Base-by-base conservation (phyloP, 176 grass and related monocot genomes). In the Panicum miliaceum region DNA sequence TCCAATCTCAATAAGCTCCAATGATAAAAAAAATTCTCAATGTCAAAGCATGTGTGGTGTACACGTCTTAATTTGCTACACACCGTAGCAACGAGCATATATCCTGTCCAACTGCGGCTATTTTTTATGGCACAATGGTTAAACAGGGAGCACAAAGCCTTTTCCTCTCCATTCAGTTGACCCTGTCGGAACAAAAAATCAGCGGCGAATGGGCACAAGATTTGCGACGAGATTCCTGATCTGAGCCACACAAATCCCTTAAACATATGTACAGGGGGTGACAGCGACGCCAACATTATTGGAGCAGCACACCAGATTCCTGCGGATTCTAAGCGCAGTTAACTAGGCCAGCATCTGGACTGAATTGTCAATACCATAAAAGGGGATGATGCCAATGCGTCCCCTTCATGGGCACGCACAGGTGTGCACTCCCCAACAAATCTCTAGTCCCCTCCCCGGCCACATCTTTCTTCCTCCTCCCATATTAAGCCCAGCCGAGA, bases 401-500 rank as follows among this genome's bases (percentile, higher is more conserved):
- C 88, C 38, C 88, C 82, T 71, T 93, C 84, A 41, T 52, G 51
- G 66, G 64, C 80, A 80, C 88, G 64, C 80, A 80, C 88, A 94
- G 68, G 69, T 83, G 83, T 85, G 86, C 78, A 38, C 86, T 80
- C 63, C 70, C 36, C 71, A 76, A 20, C 91, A 66, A 85, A 50
- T 88, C 54, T 20, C 25, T 74, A 84, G 75, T 89, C 73, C 72
- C 53, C 25, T 89, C 73, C 72, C 53, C 25, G 61, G 51, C 83
- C 72, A 86, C 86, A 86, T 75, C 78, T 83, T 77, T 79, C 80
- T 25, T 2, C 3, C n/a, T 2, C 13, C 18, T 73, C 51, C 68
- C 53, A 64, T 80, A 45, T 68, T 90, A 86, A 89, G 69, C 59
- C 59, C 25, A 2, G 56, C 68, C 12, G 68, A 26, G 68, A 38